Base-by-base conservation (phyloP, 2,329 filamentous ascomycete species). In the Claviceps africana region DNA sequence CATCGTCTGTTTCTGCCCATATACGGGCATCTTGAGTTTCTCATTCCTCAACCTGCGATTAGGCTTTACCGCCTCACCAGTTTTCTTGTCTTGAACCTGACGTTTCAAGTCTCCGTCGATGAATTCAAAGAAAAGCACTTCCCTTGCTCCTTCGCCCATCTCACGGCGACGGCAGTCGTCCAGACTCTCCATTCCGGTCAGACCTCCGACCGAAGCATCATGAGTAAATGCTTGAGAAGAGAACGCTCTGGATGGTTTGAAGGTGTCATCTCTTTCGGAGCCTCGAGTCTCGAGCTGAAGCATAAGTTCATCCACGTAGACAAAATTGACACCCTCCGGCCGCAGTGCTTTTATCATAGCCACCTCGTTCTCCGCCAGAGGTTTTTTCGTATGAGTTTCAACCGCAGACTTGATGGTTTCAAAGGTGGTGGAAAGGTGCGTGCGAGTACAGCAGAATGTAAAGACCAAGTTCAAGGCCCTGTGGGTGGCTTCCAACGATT, bases 391-490 rank as follows among this genome's bases (percentile, higher is more conserved):
- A 62, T 96, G 88, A 0, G 79, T 79, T 66, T 96, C 88, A 1
- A 97, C 91, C 0, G 91, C 80, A 9, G 81, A 78, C 59, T 83
- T 88, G 47, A 98, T 86, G 6, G 85, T 95, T 17, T 93, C 86
- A 58, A 96, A 88, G 0, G 91, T 96, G 0, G 93, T 97, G 0
- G 87, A 83, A 30, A 97, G 76, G 61, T 97, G 87, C 64, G 95
- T 96, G 46, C 93, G 82, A 1, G 91, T 91, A 64, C 83, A 93
- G 70, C 88, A 95, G 64, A 98, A 97, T 0, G 93, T 97, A 61
- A 88, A 95, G 1, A 97, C 88, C 1, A 97, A 71, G 60, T 95
- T 98, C 54, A 98, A 70, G 1, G 93, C 91, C 55, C 82, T 79
- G 64, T 97, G 86, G 0, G 83, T 86, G 64, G 83, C 82, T 28